Evolutionary conservation across 225 moss, liverwort and hornwort genomes (phyloP).

Genomic region (Anthoceros angustus): DNA sequence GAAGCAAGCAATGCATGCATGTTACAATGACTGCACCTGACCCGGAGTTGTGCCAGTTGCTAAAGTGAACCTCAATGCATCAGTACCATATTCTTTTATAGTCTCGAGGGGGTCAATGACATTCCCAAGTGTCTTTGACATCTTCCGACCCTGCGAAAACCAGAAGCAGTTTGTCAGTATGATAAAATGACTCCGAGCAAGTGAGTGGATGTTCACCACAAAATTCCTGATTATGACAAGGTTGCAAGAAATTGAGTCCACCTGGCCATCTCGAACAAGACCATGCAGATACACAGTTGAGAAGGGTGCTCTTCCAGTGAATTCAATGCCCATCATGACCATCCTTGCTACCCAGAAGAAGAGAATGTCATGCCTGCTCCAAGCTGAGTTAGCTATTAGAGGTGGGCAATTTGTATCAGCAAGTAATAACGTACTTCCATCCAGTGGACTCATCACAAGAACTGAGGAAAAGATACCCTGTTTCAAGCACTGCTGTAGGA

Average conservation of each 20-base stretch:
- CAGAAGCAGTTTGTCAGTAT: background rate
- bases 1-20: background rate
- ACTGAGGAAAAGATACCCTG: constrained; percentile 35
- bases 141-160: constrained; percentile 54
- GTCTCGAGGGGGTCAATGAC: constrained; percentile 61
- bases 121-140: constrained; percentile 86
- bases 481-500: constrained; percentile 69
- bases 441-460: background rate
- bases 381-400: constrained; percentile 8
- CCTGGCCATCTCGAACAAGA: constrained; percentile 75
- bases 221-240: too few species aligned
- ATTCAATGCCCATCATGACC: constrained; percentile 91
- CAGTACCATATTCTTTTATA: constrained; percentile 53
- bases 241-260: constrained; percentile 9
- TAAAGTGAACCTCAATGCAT: constrained; percentile 78
- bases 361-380: constrained; percentile 70
- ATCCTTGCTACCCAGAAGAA: constrained; percentile 96
- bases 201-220: too few species aligned
- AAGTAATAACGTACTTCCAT: background rate
- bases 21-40: constrained; percentile 27
- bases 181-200: too few species aligned
- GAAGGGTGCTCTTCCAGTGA: constrained; percentile 75
- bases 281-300: constrained; percentile 79
- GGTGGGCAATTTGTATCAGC: background rate
- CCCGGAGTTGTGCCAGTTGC: constrained; percentile 87